Conservation (phyloP, 148 eudicot genomes). For the Oxyria digyna region DNA sequence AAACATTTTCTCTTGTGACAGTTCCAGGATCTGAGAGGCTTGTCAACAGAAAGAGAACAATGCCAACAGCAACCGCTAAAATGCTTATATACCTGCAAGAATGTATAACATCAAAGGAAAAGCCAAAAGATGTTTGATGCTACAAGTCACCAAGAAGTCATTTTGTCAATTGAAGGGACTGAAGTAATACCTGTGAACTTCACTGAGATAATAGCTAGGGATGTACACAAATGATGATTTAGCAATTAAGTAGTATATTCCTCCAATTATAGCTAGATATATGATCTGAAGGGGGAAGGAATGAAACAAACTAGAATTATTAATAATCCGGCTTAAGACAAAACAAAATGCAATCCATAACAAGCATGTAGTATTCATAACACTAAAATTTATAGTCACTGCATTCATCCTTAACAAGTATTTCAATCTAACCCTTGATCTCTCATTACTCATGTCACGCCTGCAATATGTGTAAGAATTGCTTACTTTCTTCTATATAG, state of each 20-base stretch:
- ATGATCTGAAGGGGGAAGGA: conserved; percentile 47
- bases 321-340: not conserved
- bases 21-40: conserved; percentile 96
- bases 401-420: not conserved
- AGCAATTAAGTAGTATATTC: conserved; percentile 62
- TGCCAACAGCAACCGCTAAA: conserved; percentile 73
- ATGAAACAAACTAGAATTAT: not conserved
- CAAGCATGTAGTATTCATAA: not conserved
- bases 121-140: conserved; percentile 11
- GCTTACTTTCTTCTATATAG: not conserved
- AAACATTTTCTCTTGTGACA: conserved; percentile 64
- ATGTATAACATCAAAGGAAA: conserved; percentile 16
- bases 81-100: conserved; percentile 70
- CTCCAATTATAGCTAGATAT: conserved; percentile 65
- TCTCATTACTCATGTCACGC: not conserved
- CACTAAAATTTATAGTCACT: not conserved
- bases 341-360: not conserved
- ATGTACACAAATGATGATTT: conserved; percentile 66
- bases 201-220: conserved; percentile 78
- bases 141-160: not conserved
- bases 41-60: conserved; percentile 69
- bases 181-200: conserved; percentile 55
- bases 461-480: not conserved
- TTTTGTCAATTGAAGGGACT: not conserved
- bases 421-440: not conserved